Evolutionary conservation across 2,329 filamentous ascomycete species (phyloP).

Genomic region (Golovinomyces cichoracearum): DNA sequence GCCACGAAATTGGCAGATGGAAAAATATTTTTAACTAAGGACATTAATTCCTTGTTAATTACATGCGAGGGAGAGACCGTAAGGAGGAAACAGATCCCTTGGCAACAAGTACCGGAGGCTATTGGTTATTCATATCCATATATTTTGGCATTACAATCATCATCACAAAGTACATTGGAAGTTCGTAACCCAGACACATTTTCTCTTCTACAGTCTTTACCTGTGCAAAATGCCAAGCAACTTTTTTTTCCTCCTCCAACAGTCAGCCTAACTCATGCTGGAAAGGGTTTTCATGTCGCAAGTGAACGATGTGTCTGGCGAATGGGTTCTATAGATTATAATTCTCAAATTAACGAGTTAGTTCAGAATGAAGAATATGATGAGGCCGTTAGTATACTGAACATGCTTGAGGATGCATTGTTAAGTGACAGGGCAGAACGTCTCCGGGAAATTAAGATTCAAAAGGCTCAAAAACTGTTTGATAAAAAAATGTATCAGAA

Average conservation of each 20-base stretch:
- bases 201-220: constrained; percentile 64
- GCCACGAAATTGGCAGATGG: constrained; percentile 59
- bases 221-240: constrained; percentile 54
- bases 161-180: constrained; percentile 62
- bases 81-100: constrained; percentile 72
- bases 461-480: constrained; percentile 71
- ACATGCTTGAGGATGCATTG: constrained; percentile 78
- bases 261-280: constrained; percentile 79
- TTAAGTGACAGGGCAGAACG: constrained; percentile 58
- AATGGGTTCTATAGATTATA: constrained; percentile 81
- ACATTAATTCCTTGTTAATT: constrained; percentile 86
- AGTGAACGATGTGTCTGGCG: constrained; percentile 87
- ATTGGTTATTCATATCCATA: constrained; percentile 96
- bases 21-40: constrained; percentile 81
- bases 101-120: constrained; percentile 64
- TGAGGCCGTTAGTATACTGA: constrained; percentile 70
- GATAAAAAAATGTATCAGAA: constrained; percentile 57
- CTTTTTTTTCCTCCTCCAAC: constrained; percentile 83
- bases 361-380: constrained; percentile 51
- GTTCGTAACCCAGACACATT: constrained; percentile 80
- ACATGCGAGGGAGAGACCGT: constrained; percentile 57
- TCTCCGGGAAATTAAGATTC: constrained; percentile 65
- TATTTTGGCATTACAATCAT: constrained; percentile 60
- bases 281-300: constrained; percentile 80
- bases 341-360: constrained; percentile 64